Evolutionary conservation across 768 basidiomycete species (phyloP).

Genomic region (Suillus variegatus): DNA sequence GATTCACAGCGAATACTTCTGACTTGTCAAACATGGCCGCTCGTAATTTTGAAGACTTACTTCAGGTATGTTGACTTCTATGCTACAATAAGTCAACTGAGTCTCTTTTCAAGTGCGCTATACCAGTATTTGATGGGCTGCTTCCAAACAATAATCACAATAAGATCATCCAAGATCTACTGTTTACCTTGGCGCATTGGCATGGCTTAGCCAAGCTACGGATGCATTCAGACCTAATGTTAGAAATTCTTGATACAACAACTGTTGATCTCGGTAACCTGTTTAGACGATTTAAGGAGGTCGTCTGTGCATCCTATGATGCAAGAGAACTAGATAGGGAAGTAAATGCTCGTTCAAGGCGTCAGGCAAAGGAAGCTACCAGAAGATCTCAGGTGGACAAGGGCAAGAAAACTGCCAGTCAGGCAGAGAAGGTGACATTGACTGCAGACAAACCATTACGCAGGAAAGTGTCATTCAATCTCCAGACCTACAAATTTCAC

Average conservation of each 20-base stretch:
- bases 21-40: conserved; percentile 37
- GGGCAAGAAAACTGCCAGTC: neutral
- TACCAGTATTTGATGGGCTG: conserved; percentile 35
- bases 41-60: conserved; percentile 37
- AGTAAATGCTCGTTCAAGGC: neutral
- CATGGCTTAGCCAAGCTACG: neutral
- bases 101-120: conserved; percentile 21
- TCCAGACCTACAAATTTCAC: neutral
- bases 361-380: neutral
- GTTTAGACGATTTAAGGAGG: too few species aligned
- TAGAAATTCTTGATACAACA: too few species aligned
- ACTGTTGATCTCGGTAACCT: too few species aligned
- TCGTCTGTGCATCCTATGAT: neutral
- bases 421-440: neutral
- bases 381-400: neutral
- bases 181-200: too few species aligned
- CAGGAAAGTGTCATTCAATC: neutral
- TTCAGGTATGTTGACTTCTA: conserved; percentile 21
- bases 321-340: neutral
- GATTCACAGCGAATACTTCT: conserved; percentile 31
- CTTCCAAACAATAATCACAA: conserved; percentile 2
- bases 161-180: too few species aligned
- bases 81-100: neutral
- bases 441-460: neutral
- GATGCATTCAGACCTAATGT: too few species aligned